Evolutionary conservation across 305 asterid species (phyloP).

Genomic region (Fraxinus xanthoxyloides): DNA sequence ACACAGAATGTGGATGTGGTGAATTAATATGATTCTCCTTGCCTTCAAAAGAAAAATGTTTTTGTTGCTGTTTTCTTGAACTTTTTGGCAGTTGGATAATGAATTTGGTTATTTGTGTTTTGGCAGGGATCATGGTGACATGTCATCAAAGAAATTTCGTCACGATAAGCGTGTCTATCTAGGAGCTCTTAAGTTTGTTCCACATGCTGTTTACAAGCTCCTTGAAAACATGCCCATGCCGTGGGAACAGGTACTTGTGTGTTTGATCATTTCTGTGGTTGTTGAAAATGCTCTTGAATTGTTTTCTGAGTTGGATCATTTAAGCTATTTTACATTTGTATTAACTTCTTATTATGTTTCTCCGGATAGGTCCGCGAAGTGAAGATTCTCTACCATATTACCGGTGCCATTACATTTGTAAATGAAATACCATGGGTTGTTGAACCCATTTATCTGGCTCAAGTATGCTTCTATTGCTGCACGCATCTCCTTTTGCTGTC

Average conservation of each 20-base stretch:
- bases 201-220: constrained; percentile 97
- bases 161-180: constrained; percentile 97
- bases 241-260: constrained; percentile 84
- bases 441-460: constrained; percentile 97
- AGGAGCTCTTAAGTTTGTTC: constrained; percentile 96
- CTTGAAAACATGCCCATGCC: constrained; percentile 99
- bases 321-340: not conserved
- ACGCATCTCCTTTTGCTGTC: not conserved
- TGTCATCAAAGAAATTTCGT: constrained; percentile 93
- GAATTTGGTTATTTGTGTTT: constrained; percentile 6
- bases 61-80: not conserved
- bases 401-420: constrained; percentile 97
- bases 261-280: not conserved
- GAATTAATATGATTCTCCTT: not conserved
- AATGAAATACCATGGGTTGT: constrained; percentile 99
- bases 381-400: constrained; percentile 93
- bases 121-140: constrained; percentile 97
- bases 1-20: not conserved
- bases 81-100: not conserved
- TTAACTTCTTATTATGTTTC: not conserved
- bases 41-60: not conserved
- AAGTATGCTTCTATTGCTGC: constrained; percentile 44
- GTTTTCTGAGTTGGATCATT: not conserved
- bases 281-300: not conserved
- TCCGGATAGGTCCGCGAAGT: constrained; percentile 84